Base-by-base conservation (phyloP, 352 stramenopile species). In the Phytophthora pistaciae region DNA sequence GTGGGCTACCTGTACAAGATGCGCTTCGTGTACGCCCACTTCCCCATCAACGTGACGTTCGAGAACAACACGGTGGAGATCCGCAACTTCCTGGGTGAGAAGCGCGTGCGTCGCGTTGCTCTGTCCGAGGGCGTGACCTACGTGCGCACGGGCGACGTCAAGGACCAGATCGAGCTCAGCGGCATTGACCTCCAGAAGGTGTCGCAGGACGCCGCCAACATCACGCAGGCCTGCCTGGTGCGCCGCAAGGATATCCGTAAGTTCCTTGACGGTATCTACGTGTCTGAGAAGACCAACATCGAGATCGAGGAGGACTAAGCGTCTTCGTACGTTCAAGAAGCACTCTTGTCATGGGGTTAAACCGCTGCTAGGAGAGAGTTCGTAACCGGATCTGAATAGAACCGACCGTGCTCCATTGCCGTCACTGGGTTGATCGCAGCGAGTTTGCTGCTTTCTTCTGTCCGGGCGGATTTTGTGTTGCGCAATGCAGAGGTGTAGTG, bases 211-310 rank as follows among this genome's bases (percentile, higher is more conserved):
- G 78, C 71, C 31, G 85, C 89, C 64, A 95, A 93, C 84, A 96
- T 96, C 78, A 85, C 89, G 75, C 87, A 95, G 79, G 78, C 86
- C 67, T 95, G 87, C 63, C 79, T 96, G 42, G 89, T 96, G 69
- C 88, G 90, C 74, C 81, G 85, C 75, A 96, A 95, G 84, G 89
- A 96, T 96, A 99, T 99, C 83, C 98, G 98, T 98, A 99, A 99
- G 91, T 99, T 99, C 92, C 91, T 99, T 55, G 98, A 99, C 84
- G 98, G 98, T 98, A 99, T 99, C 83, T 99, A 99, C 90, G 98
- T 99, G 58, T 98, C 90, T 48, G 97, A 99, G 80, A 99, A 99
- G 91, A 87, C 78, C 78, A 80, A 96, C 82, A 91, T 92, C 68
- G 79, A 93, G 77, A 79, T 85, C 56, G 75, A 77, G 57, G 80